These are phyloP conservation scores for Pulveroboletus sp. DNA, from an alignment of 1,284 basidiomycete genomes.

Conservation along the genomic window DNA sequence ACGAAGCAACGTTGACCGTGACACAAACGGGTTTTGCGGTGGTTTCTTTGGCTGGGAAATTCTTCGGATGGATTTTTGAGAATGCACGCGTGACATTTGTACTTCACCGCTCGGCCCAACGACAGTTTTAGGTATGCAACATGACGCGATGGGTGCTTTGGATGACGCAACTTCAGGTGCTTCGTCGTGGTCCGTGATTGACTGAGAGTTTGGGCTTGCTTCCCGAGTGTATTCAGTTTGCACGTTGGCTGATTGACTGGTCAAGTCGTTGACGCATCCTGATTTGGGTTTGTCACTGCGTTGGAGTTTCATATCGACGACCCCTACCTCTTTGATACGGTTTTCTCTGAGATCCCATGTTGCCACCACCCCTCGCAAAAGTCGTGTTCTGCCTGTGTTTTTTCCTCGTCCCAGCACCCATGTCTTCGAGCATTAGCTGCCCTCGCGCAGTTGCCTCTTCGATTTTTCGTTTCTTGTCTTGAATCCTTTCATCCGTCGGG, in stretches of 20 bases:
- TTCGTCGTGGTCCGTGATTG: constrained; percentile 36
- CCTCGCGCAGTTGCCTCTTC: constrained; percentile 78
- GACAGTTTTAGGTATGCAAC: constrained; percentile 3
- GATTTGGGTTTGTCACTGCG: constrained; percentile 22
- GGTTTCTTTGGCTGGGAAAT: constrained; percentile 50
- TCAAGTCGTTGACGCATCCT: background rate
- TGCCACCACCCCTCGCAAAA: background rate
- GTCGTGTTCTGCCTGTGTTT: constrained; percentile 27
- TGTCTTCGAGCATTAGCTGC: constrained; percentile 56
- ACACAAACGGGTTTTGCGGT: constrained; percentile 64
- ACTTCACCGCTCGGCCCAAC: background rate
- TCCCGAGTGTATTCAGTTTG: constrained; percentile 1
- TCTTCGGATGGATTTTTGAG: constrained; percentile 24
- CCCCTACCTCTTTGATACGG: constrained; percentile 28
- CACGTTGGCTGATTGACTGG: background rate
- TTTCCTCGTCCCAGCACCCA: constrained; percentile 38
- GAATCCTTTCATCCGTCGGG: constrained; percentile 65
- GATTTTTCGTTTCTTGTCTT: constrained; percentile 73
- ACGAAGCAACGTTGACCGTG: constrained; percentile 65
- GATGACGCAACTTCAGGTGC: constrained; percentile 64
- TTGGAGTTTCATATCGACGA: constrained; percentile 32
- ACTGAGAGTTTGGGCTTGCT: constrained; percentile 1
- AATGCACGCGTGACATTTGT: background rate
- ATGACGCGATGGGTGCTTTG: constrained; percentile 35
- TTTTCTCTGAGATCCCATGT: constrained; percentile 7